phyloP scores from a whole-genome alignment of 73 alveolate species.

The Paramecium pentaurelia region DNA sequence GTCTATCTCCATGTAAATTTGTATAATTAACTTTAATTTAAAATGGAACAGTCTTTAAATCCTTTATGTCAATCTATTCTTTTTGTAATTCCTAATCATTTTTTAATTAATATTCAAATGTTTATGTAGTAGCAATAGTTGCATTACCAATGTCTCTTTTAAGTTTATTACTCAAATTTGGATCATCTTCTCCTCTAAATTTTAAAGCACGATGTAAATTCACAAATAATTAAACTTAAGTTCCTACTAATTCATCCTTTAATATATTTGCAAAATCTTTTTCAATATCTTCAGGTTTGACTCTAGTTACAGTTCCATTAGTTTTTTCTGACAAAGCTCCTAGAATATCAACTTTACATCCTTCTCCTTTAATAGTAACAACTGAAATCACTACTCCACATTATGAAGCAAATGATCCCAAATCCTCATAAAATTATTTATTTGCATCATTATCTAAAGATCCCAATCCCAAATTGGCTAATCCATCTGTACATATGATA shows the following conservation, averaged over 20 bases:
- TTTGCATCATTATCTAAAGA: slow-evolving; percentile 68
- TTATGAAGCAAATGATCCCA: slow-evolving; percentile 78
- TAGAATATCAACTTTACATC: slow-evolving; percentile 80
- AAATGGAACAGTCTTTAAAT: slow-evolving; percentile 78
- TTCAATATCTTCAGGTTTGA: slow-evolving; percentile 80
- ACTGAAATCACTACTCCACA: slow-evolving; percentile 80
- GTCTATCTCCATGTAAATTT: slow-evolving; percentile 75
- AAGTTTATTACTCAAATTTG: slow-evolving; percentile 62
- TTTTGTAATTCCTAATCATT: slow-evolving; percentile 64
- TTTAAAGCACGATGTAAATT: slow-evolving; percentile 82
- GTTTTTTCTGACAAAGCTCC: slow-evolving; percentile 79
- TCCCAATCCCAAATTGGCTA: slow-evolving; percentile 95
- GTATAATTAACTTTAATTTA: slow-evolving; percentile 73
- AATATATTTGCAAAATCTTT: slow-evolving; percentile 86
- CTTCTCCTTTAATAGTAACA: slow-evolving; percentile 90
- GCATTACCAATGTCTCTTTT: slow-evolving; percentile 85
- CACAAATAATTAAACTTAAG: slow-evolving; percentile 74
- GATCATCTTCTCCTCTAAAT: slow-evolving; percentile 82
- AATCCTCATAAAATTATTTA: slow-evolving; percentile 76
- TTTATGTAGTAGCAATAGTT: slow-evolving; percentile 78
- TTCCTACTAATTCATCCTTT: slow-evolving; percentile 82
- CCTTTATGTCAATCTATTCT: slow-evolving; percentile 66
- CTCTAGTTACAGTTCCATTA: slow-evolving; percentile 90
- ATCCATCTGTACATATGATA: slow-evolving; percentile 94
- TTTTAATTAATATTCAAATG: slow-evolving; percentile 85